These are phyloP conservation scores for Globisporangium orthogonon DNA, from an alignment of 352 stramenopile genomes.

Conservation along the genomic window DNA sequence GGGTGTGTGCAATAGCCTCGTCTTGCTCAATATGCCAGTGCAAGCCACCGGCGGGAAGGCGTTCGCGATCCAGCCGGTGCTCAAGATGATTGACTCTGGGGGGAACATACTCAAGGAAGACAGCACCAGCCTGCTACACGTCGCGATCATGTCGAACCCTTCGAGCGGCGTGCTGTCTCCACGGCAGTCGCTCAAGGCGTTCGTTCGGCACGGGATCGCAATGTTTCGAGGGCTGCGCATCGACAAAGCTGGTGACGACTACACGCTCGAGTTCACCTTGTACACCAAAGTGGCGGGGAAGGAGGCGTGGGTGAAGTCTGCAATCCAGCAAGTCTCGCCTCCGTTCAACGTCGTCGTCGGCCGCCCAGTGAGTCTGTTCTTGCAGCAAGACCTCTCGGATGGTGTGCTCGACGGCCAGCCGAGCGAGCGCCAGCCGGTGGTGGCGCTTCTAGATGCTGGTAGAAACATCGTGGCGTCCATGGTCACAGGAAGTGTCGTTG, in stretches of 20 bases:
- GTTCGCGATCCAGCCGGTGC: constrained; percentile 67
- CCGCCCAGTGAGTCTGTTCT: constrained; percentile 31
- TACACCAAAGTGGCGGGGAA: constrained; percentile 39
- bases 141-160: constrained; percentile 67
- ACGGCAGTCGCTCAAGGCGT: constrained; percentile 25
- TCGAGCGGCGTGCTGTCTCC: constrained; percentile 48
- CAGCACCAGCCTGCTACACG: constrained; percentile 52
- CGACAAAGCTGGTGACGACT: constrained; percentile 66
- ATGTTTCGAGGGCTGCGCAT: constrained; percentile 74
- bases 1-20: constrained; percentile 41
- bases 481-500: constrained; percentile 36
- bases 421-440: constrained; percentile 56
- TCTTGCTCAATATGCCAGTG: constrained; percentile 32
- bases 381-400: constrained; percentile 51
- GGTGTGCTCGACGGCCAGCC: constrained; percentile 73
- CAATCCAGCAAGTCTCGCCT: constrained; percentile 47
- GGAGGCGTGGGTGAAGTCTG: constrained; percentile 35
- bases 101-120: constrained; percentile 62
- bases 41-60: constrained; percentile 57
- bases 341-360: constrained; percentile 58
- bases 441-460: constrained; percentile 58
- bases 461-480: constrained; percentile 56
- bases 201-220: constrained; percentile 43
- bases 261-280: constrained; percentile 60
- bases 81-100: constrained; percentile 72